Evolutionary conservation across 192 early-diverging fungal genomes (phyloP).

Genomic region (Polychytrium aggregatum): DNA sequence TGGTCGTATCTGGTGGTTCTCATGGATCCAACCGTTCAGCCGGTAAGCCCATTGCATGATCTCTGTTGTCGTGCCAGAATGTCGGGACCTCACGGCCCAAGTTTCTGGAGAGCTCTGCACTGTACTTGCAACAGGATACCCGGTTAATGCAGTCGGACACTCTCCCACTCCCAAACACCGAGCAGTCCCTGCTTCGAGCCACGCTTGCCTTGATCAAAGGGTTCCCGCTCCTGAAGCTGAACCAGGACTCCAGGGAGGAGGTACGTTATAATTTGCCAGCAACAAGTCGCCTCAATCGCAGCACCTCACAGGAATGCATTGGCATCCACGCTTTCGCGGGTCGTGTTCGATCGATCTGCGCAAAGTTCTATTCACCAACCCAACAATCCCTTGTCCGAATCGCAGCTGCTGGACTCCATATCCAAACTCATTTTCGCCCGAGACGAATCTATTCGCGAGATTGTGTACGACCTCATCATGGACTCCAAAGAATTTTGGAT

Average conservation of each 20-base stretch:
- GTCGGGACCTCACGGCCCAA: too few species aligned
- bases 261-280: slow-evolving; percentile 16
- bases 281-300: too few species aligned
- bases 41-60: slow-evolving; percentile 16
- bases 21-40: slow-evolving; percentile 16
- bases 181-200: slow-evolving; percentile 3
- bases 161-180: neutral
- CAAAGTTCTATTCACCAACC: neutral
- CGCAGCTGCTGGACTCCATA: slow-evolving; percentile 27
- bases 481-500: slow-evolving; percentile 32
- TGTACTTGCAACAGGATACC: too few species aligned
- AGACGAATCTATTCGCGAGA: slow-evolving; percentile 19
- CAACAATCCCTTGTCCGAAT: neutral
- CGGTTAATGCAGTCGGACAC: too few species aligned
- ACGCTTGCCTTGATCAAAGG: slow-evolving; percentile 18
- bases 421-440: slow-evolving; percentile 30
- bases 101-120: too few species aligned
- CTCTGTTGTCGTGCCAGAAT: too few species aligned
- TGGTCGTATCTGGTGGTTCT: slow-evolving; percentile 36
- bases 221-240: slow-evolving; percentile 33
- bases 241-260: slow-evolving; percentile 26
- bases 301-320: too few species aligned
- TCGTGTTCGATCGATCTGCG: too few species aligned
- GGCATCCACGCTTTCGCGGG: too few species aligned
- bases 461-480: slow-evolving; percentile 36